Evolutionary conservation across 2,329 filamentous ascomycete species (phyloP).

Genomic region (Verticillium tricorpus): DNA sequence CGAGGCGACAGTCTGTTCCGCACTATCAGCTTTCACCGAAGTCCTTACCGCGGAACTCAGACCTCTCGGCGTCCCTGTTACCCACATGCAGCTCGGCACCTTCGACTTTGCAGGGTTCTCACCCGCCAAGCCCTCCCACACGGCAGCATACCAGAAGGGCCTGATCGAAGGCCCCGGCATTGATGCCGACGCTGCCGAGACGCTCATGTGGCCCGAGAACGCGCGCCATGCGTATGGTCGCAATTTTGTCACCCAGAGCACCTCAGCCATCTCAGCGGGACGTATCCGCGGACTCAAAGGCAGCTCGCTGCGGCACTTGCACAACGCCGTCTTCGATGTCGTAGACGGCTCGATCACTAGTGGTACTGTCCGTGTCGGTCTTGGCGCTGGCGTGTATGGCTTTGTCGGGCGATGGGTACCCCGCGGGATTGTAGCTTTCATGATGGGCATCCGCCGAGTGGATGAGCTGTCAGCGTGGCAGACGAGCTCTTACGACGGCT

Average conservation of each 20-base stretch:
- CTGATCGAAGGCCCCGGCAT: slow-evolving; percentile 37
- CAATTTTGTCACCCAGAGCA: slow-evolving; percentile 54
- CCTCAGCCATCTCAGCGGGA: slow-evolving; percentile 51
- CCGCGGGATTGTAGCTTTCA: slow-evolving; percentile 76
- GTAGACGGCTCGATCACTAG: slow-evolving; percentile 61
- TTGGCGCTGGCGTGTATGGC: slow-evolving; percentile 79
- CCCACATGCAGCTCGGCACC: slow-evolving; percentile 85
- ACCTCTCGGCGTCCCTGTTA: slow-evolving; percentile 71
- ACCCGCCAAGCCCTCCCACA: slow-evolving; percentile 36
- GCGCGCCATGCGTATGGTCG: slow-evolving; percentile 57
- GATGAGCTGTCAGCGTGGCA: slow-evolving; percentile 54
- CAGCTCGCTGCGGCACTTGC: slow-evolving; percentile 71
- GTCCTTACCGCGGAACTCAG: slow-evolving; percentile 76
- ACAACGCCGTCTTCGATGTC: slow-evolving; percentile 87
- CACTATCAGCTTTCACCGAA: slow-evolving; percentile 79
- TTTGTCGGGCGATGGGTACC: slow-evolving; percentile 81
- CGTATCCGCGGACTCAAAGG: slow-evolving; percentile 59
- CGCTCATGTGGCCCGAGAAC: slow-evolving; percentile 59
- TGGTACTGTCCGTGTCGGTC: slow-evolving; percentile 71
- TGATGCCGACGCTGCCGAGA: slow-evolving; percentile 43
- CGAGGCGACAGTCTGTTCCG: slow-evolving; percentile 80
- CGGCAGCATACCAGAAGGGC: slow-evolving; percentile 25
- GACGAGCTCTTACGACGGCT: slow-evolving; percentile 31
- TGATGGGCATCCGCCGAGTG: slow-evolving; percentile 75
- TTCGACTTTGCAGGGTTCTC: slow-evolving; percentile 75